Evolutionary conservation across 192 early-diverging fungal genomes (phyloP).

Genomic region (Kappamyces sp.): DNA sequence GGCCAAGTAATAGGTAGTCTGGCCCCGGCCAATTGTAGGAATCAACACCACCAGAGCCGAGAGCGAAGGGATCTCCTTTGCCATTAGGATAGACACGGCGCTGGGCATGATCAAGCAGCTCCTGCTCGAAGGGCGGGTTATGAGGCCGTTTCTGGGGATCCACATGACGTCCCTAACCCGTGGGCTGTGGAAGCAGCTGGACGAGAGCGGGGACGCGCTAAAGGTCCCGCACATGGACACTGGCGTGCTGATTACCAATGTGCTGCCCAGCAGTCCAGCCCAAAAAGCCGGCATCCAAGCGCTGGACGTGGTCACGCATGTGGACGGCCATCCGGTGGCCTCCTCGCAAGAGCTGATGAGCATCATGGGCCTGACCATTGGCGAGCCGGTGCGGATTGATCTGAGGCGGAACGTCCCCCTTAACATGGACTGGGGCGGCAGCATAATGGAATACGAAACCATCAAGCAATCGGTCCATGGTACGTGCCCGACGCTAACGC

Average conservation of each 20-base stretch:
- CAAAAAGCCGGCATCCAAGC: constrained; percentile 26
- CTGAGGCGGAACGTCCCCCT: constrained; percentile 34
- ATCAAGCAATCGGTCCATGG: neutral
- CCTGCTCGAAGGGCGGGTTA: constrained; percentile 28
- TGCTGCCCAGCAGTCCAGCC: constrained; percentile 30
- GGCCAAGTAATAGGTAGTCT: constrained; percentile 40
- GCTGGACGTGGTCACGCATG: constrained; percentile 39
- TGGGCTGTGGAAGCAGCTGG: constrained; percentile 34
- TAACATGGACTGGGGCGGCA: constrained; percentile 37
- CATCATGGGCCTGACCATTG: constrained; percentile 29
- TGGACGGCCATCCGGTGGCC: constrained; percentile 25
- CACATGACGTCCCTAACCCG: constrained; percentile 36
- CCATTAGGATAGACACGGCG: constrained; percentile 41
- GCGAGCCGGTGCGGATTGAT: constrained; percentile 24
- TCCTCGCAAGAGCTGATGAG: constrained; percentile 33
- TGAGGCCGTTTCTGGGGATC: constrained; percentile 42
- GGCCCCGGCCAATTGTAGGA: constrained; percentile 8
- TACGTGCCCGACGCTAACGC: too few relatives aligned
- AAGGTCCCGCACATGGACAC: constrained; percentile 19
- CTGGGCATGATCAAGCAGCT: constrained; percentile 41
- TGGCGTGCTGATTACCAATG: constrained; percentile 30
- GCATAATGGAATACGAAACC: constrained; percentile 20
- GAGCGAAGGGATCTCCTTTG: constrained; percentile 47
- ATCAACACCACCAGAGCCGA: constrained; percentile 42
- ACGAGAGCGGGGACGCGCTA: constrained; percentile 1